Conservation (phyloP, 2,329 filamentous ascomycete genomes). For the Colletotrichum godetiae region DNA sequence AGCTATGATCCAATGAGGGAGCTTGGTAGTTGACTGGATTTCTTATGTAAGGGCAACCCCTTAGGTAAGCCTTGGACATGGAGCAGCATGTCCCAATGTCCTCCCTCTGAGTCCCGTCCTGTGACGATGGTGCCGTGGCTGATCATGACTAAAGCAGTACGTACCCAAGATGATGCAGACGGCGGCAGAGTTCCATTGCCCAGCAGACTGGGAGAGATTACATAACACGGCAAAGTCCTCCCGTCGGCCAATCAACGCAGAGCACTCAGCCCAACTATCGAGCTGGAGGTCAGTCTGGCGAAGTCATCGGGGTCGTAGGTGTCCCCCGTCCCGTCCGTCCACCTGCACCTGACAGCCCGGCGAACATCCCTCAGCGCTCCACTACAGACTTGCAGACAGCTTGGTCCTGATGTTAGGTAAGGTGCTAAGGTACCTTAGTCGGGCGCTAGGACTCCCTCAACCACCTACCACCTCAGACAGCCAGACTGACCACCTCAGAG, state of each 20-base stretch:
- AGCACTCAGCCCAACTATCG: background rate
- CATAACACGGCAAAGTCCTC: background rate
- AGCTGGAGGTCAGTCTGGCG: background rate
- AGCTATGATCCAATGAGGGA: constrained; percentile 11
- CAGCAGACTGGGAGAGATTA: background rate
- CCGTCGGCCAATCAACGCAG: background rate
- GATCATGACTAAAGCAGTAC: background rate
- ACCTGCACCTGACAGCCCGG: constrained; percentile 20
- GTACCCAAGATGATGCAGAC: constrained; percentile 7
- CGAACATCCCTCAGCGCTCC: background rate
- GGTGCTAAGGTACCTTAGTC: background rate
- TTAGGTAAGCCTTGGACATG: background rate
- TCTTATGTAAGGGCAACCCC: constrained; percentile 12
- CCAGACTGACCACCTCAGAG: too few species aligned
- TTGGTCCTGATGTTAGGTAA: background rate
- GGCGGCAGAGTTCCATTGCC: background rate
- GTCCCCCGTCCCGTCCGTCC: background rate
- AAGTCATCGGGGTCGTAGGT: constrained; percentile 1
- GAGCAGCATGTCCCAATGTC: too few species aligned
- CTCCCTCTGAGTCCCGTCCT: background rate
- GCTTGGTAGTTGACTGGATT: background rate
- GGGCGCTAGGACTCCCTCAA: background rate
- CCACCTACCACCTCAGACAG: too few species aligned
- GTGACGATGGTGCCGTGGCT: background rate
- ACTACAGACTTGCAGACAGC: background rate